phyloP scores from a whole-genome alignment of 352 stramenopile genomes.

The Halophytophthora polymorphica region DNA sequence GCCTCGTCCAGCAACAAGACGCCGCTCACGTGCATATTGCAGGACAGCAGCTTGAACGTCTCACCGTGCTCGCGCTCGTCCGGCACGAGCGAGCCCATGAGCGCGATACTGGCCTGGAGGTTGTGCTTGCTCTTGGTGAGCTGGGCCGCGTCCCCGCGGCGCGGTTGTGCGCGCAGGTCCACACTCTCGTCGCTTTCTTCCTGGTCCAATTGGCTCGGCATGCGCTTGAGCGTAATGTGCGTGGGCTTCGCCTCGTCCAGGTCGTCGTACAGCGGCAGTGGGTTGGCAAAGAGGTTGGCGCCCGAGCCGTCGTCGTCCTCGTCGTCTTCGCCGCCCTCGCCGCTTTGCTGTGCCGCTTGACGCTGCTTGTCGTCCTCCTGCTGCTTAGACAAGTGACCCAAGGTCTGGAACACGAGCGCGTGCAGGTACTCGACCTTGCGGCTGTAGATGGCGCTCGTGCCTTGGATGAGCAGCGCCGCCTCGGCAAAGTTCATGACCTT shows the following conservation, averaged over 20 bases:
- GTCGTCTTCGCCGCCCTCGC: constrained; percentile 19
- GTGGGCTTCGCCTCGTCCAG: constrained; percentile 47
- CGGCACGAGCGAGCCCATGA: constrained; percentile 79
- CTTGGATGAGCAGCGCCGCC: constrained; percentile 92
- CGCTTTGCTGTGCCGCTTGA: constrained; percentile 8
- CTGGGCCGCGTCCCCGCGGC: constrained; percentile 17
- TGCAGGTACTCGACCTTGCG: constrained; percentile 96
- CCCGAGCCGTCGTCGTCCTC: constrained; percentile 22
- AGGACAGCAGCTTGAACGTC: constrained; percentile 84
- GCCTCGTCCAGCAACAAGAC: constrained; percentile 77
- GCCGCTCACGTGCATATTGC: constrained; percentile 62
- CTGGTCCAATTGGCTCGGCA: constrained; percentile 4
- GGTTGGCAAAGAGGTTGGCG: constrained; percentile 46
- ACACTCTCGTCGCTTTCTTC: constrained; percentile 11
- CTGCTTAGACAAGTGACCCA: constrained; percentile 77
- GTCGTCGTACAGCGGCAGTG: constrained; percentile 60
- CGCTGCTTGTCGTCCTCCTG: constrained; percentile 33
- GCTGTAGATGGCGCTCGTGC: constrained; percentile 92
- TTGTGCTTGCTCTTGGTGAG: constrained; percentile 61
- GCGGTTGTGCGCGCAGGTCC: constrained; percentile 5
- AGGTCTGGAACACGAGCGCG: constrained; percentile 88
- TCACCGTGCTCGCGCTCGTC: constrained; percentile 78
- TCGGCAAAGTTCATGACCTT: constrained; percentile 90
- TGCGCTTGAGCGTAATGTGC: constrained; percentile 54
- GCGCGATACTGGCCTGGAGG: constrained; percentile 69